Evolutionary conservation across 2,329 filamentous ascomycete species (phyloP).

Genomic region (Pleoardoris graminearum): DNA sequence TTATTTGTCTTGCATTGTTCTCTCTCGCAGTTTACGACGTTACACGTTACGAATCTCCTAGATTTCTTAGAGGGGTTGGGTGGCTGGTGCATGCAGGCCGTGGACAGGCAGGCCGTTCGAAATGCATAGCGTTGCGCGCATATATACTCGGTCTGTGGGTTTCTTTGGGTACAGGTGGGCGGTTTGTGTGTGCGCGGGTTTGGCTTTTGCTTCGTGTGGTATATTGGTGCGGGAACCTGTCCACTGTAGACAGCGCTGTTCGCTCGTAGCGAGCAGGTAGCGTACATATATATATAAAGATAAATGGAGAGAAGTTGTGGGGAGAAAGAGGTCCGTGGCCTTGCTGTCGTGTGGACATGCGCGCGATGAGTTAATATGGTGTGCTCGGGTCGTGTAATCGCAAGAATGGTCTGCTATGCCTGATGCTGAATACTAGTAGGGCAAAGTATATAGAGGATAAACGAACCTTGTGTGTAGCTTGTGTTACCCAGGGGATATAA

Average conservation of each 20-base stretch:
- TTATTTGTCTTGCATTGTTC: too few relatives aligned
- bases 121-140: background rate
- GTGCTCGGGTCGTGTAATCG: background rate
- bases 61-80: background rate
- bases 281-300: background rate
- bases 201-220: background rate
- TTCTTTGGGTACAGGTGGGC: too few relatives aligned
- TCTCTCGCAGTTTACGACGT: conserved; percentile 1
- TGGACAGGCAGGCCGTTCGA: background rate
- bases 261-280: background rate
- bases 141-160: background rate
- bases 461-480: background rate
- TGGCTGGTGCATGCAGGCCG: background rate
- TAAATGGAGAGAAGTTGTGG: background rate
- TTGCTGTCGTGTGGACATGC: background rate
- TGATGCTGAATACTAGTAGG: too few relatives aligned
- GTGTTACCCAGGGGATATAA: background rate
- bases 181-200: background rate
- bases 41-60: conserved; percentile 6
- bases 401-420: too few relatives aligned
- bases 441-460: too few relatives aligned
- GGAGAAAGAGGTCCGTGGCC: background rate
- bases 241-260: conserved; percentile 2
- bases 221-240: background rate
- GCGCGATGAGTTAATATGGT: background rate